Evolutionary conservation across 208 protist genomes (phyloP).

Genomic region (Crithidia mellificae): DNA sequence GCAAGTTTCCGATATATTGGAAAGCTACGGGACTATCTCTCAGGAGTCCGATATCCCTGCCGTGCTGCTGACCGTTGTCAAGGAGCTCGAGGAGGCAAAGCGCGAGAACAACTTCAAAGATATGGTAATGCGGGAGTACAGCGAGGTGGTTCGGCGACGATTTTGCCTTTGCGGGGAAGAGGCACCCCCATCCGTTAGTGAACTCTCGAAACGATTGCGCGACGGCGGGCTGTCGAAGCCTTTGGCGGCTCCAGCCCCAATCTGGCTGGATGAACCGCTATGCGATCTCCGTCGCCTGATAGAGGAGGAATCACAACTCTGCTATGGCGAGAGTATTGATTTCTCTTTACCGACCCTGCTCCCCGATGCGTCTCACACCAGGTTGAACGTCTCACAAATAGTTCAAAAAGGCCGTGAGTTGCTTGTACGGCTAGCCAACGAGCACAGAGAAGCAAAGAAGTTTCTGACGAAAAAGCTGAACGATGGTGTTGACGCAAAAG

Average conservation of each 20-base stretch:
- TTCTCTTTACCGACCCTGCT: conserved; percentile 16
- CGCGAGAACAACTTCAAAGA: conserved; percentile 45
- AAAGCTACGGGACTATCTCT: conserved; percentile 42
- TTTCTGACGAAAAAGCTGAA: conserved; percentile 8
- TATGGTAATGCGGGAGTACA: conserved; percentile 57
- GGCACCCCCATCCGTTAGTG: conserved; percentile 25
- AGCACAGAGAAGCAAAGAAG: conserved; percentile 20
- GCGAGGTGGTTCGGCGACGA: conserved; percentile 31
- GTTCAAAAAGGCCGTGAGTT: conserved; percentile 3
- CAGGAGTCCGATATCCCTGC: conserved; percentile 35
- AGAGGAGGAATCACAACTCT: not conserved
- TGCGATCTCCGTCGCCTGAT: conserved; percentile 10
- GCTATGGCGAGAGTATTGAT: conserved; percentile 13
- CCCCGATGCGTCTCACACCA: conserved; percentile 17
- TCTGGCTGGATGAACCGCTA: conserved; percentile 32
- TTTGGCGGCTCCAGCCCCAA: not conserved
- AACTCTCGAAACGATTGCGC: conserved; percentile 18
- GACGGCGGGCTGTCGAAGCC: conserved; percentile 2
- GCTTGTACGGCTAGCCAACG: conserved; percentile 7
- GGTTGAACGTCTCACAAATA: conserved; percentile 16
- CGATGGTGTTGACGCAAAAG: no score
- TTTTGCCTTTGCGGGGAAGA: conserved; percentile 54
- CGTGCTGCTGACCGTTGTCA: conserved; percentile 48
- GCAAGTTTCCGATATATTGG: conserved; percentile 66
- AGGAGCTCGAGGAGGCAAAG: conserved; percentile 56